phyloP scores from a whole-genome alignment of 2,329 filamentous ascomycete genomes.

The Aspergillus piperis region DNA sequence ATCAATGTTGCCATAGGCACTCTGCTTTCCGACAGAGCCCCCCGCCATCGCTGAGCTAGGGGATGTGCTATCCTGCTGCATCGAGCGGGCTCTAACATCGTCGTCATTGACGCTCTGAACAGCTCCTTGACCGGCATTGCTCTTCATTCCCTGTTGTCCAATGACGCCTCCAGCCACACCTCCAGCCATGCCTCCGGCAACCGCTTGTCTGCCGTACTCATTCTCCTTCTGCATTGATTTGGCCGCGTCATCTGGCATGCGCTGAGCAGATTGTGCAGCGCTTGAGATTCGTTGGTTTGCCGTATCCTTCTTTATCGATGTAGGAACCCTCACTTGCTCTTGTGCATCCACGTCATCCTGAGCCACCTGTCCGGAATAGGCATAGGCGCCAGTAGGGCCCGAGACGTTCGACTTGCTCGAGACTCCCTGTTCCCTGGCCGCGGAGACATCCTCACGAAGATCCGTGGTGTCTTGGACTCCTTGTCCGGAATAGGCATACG shows the following conservation, averaged over 20 bases:
- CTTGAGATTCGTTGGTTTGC: neutral
- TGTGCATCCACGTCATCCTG: too few species aligned
- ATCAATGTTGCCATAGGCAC: neutral
- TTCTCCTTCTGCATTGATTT: neutral
- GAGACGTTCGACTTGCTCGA: neutral
- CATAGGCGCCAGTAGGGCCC: too few species aligned
- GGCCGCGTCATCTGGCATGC: neutral
- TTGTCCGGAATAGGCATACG: too few species aligned
- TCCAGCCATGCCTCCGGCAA: neutral
- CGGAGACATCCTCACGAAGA: neutral
- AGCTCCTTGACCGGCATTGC: neutral
- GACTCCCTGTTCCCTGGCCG: neutral
- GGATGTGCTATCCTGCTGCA: neutral
- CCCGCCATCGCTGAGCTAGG: neutral
- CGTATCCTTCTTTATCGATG: too few species aligned
- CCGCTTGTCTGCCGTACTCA: neutral
- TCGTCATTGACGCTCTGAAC: neutral
- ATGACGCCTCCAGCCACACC: neutral
- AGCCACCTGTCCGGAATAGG: too few species aligned
- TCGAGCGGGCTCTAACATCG: neutral
- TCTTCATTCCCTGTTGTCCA: neutral
- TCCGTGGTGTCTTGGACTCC: neutral
- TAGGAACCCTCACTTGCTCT: too few species aligned
- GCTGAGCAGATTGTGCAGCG: neutral
- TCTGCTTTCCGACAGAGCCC: neutral